Evolutionary conservation across 1,284 basidiomycete species (phyloP).

Genomic region (Ustilago vetiveriae): DNA sequence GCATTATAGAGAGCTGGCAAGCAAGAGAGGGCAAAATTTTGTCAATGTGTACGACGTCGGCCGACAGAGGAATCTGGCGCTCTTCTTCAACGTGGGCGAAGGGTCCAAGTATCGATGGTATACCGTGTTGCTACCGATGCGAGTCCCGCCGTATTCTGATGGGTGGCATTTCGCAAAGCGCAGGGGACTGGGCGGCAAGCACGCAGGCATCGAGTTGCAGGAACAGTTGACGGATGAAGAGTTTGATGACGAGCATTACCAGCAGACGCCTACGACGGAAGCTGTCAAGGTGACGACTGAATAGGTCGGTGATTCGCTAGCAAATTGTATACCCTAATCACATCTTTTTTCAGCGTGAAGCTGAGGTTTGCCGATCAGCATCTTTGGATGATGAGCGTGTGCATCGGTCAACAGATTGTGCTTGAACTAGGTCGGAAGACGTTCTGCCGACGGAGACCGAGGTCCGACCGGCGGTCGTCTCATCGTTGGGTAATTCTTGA

Average conservation of each 20-base stretch:
- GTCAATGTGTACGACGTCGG: constrained; percentile 93
- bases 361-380: too few relatives aligned
- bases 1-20: constrained; percentile 78
- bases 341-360: too few relatives aligned
- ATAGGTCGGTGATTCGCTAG: too few relatives aligned
- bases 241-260: constrained; percentile 30
- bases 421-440: neutral
- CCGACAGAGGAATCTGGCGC: constrained; percentile 75
- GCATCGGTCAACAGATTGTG: too few relatives aligned
- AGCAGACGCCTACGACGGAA: neutral
- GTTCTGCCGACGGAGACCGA: neutral
- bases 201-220: constrained; percentile 69
- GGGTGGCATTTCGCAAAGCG: constrained; percentile 83
- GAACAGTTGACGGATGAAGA: constrained; percentile 72
- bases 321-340: neutral
- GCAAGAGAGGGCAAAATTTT: constrained; percentile 74
- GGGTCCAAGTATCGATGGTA: constrained; percentile 71
- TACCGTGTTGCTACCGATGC: constrained; percentile 82
- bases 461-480: neutral
- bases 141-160: constrained; percentile 83
- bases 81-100: constrained; percentile 88
- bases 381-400: too few relatives aligned
- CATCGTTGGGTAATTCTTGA: neutral
- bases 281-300: neutral
- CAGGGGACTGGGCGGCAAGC: constrained; percentile 70